Evolutionary conservation across 202 grass and related monocot genomes (phyloP).

Genomic region (Digitaria exilis): DNA sequence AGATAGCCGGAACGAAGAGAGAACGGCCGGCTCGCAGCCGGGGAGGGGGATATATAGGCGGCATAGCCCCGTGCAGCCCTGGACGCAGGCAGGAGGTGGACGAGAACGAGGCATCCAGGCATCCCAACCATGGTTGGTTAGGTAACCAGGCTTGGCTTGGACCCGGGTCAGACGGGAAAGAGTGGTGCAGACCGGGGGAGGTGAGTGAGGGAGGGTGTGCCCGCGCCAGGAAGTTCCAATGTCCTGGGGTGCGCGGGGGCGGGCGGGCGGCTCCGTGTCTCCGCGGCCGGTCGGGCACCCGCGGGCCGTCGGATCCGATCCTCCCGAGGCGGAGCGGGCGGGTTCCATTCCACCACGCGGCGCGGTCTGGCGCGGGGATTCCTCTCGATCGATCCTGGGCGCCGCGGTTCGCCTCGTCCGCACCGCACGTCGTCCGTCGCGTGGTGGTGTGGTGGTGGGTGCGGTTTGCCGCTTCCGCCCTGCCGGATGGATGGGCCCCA

Average conservation of each 20-base stretch:
- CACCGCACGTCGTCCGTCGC: background rate
- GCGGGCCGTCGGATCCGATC: conserved; percentile 30
- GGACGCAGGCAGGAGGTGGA: background rate
- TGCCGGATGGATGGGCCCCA: too few relatives aligned
- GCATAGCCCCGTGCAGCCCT: background rate
- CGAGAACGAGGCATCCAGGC: background rate
- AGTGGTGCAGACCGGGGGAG: conserved; percentile 24
- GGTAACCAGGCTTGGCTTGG: background rate
- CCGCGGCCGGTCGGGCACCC: conserved; percentile 57
- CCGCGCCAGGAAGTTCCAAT: conserved; percentile 41
- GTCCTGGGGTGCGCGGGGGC: conserved; percentile 47
- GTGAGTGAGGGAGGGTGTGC: background rate
- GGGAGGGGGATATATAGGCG: conserved; percentile 39
- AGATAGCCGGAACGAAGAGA: background rate
- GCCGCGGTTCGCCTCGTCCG: conserved; percentile 32
- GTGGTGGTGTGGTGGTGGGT: background rate
- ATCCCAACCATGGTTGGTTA: conserved; percentile 36
- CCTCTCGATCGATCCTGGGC: background rate
- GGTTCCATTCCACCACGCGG: background rate
- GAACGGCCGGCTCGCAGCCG: background rate
- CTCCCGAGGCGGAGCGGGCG: background rate
- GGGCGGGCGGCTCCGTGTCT: conserved; percentile 71
- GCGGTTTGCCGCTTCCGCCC: conserved; percentile 9
- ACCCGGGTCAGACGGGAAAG: conserved; percentile 11
- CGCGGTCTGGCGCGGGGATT: background rate